Evolutionary conservation across 2,329 filamentous ascomycete species (phyloP).

Genomic region (Monosporascus sp.): DNA sequence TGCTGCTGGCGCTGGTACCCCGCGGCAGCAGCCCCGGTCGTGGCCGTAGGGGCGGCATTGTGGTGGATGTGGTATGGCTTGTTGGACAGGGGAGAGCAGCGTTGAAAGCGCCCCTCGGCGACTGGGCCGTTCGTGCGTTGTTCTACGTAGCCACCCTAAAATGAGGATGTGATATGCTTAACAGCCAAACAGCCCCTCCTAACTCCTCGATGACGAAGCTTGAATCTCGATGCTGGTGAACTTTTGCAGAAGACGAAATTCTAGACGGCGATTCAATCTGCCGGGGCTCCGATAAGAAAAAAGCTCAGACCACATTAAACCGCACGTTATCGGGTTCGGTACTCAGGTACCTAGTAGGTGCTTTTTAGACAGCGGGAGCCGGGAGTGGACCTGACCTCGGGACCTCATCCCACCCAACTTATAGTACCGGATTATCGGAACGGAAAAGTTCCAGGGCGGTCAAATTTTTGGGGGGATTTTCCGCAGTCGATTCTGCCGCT

Average conservation of each 20-base stretch:
- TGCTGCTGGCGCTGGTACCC: background rate
- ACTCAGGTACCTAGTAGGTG: too few relatives aligned
- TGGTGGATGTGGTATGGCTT: background rate
- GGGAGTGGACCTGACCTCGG: too few relatives aligned
- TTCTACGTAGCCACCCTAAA: too few relatives aligned
- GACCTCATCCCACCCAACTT: background rate
- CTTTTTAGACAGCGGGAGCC: too few relatives aligned
- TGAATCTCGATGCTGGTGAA: too few relatives aligned
- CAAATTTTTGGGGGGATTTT: background rate
- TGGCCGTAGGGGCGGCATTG: constrained; percentile 14
- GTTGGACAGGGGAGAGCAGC: background rate
- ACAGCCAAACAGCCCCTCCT: too few relatives aligned
- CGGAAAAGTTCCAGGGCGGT: background rate
- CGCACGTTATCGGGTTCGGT: background rate
- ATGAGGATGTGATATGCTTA: too few relatives aligned
- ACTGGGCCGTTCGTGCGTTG: too few relatives aligned
- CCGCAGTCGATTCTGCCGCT: background rate
- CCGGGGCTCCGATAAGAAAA: background rate
- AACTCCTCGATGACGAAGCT: too few relatives aligned
- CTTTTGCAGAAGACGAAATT: background rate
- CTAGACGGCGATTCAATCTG: background rate
- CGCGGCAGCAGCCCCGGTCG: constrained; percentile 9
- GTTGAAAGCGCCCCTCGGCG: too few relatives aligned
- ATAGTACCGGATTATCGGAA: background rate
- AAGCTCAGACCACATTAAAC: background rate